phyloP scores from a whole-genome alignment of 345 rosid genomes.

The Eucalyptus paniculata region DNA sequence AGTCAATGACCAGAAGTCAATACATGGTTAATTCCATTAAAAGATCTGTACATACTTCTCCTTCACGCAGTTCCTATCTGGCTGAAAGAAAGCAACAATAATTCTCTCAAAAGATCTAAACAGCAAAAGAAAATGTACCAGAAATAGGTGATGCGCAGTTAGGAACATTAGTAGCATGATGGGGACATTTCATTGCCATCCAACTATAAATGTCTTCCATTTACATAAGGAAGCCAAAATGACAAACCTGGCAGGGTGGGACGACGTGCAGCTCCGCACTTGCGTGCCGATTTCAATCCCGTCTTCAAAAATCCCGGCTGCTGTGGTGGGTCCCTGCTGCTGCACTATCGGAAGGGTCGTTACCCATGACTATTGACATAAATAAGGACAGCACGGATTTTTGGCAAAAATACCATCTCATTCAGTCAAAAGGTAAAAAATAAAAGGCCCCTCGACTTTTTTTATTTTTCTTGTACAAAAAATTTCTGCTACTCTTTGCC shows the following conservation, averaged over 20 bases:
- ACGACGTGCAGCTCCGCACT: background rate
- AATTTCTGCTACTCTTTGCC: background rate
- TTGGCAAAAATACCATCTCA: background rate
- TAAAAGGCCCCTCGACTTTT: background rate
- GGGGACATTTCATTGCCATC: background rate
- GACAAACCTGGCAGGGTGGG: background rate
- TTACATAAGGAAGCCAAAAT: background rate
- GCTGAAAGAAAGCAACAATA: background rate
- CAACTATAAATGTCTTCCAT: background rate
- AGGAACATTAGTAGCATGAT: background rate
- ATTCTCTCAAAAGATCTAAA: background rate
- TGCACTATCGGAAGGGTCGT: background rate
- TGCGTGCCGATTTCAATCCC: background rate
- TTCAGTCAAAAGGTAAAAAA: background rate
- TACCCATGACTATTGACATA: background rate
- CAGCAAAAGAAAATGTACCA: background rate
- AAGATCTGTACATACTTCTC: background rate
- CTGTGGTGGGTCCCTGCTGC: background rate
- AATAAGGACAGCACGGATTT: background rate
- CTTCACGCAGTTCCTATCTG: background rate
- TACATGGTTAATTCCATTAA: background rate
- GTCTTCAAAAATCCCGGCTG: background rate
- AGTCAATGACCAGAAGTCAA: background rate
- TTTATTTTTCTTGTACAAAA: background rate
- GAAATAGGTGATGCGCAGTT: background rate